Conservation (phyloP, 169 alveolate species). For the Eimeria nieschulzi region DNA sequence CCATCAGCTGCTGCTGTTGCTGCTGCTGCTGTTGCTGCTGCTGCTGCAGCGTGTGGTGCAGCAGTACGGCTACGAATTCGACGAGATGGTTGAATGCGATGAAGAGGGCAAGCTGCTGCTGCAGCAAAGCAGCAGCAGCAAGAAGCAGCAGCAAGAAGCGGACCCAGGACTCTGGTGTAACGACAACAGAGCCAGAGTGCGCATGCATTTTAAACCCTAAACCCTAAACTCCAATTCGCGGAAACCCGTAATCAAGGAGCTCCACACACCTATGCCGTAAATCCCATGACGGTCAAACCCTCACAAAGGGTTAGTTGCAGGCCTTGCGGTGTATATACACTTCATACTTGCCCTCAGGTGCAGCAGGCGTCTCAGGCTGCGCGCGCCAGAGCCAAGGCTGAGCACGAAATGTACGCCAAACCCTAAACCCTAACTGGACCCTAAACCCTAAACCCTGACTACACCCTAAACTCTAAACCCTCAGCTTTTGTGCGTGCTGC, state of each 20-base stretch:
- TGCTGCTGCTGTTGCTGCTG: constrained; percentile 35
- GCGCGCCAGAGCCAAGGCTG: constrained; percentile 40
- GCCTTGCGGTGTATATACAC: not conserved
- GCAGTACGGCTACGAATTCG: constrained; percentile 23
- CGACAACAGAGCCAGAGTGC: constrained; percentile 36
- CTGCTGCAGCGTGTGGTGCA: constrained; percentile 56
- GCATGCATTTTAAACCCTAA: constrained; percentile 1
- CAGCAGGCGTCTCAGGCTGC: constrained; percentile 49
- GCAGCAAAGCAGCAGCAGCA: constrained; percentile 35
- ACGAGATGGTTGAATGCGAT: constrained; percentile 8
- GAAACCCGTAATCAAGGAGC: not conserved
- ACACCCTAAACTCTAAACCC: not conserved
- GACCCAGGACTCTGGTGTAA: constrained; percentile 32
- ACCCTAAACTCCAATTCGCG: constrained; percentile 32
- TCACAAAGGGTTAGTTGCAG: too few species aligned
- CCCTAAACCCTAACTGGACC: constrained; percentile 17
- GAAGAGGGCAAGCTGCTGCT: constrained; percentile 40
- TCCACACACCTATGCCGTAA: not conserved
- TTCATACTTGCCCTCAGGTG: constrained; percentile 10
- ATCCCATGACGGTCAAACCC: not conserved
- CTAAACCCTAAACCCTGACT: not conserved
- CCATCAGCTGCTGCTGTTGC: constrained; percentile 13
- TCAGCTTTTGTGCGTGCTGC: not conserved
- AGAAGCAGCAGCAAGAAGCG: not conserved
- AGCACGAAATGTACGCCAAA: constrained; percentile 12